Base-by-base conservation (phyloP, 164 flowering plant species). In the Cinnamomum micranthum region DNA sequence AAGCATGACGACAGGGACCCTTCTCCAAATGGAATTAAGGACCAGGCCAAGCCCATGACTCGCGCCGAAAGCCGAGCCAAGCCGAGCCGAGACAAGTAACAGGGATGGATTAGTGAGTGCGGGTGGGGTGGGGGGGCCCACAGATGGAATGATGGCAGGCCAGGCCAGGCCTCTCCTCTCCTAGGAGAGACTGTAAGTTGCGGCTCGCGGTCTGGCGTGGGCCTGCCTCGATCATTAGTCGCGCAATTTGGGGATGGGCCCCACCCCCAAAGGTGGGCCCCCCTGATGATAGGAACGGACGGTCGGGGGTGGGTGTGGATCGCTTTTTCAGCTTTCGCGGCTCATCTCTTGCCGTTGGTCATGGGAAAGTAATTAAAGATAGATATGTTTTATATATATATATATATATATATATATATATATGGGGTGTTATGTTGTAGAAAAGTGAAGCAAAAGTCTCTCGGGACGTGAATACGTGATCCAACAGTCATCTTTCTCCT, bases 121-220 rank as follows among this genome's bases (percentile, higher is more conserved):
- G 28, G 66, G 6, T 47, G 50, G 23, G 15, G 52, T 20, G 66
- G 6, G 25, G 50, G 23, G 15, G 52, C 25, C 52, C 19, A 2
- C n/a, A 20, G 41, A 47, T 13, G 71, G 77, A 80, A 82, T 82
- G 76, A 81, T 82, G 80, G 35, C 35, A 31, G 35, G 70, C 19
- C 17, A 31, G 35, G 70, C 19, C 17, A 33, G 19, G 60, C 60
- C 60, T 55, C 60, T 55, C 60, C 6, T 17, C 25, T 33, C 22
- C 24, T 68, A 9, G 11, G 78, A 69, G 78, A 71, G 78, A 71
- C 78, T 59, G 71, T 77, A 79, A 80, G 83, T 86, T 84, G 89
- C 88, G 84, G 88, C 87, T 83, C 72, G 50, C 68, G 86, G 88
- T 84, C 88, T 81, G 82, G 91, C 88, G 88, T 88, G 92, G 68